Percentiles rank a stretch among this genome's conserved stretches.
Evolutionary conservation across 345 rosid genomes (phyloP).

Genomic region (Alliaria petiolata): DNA sequence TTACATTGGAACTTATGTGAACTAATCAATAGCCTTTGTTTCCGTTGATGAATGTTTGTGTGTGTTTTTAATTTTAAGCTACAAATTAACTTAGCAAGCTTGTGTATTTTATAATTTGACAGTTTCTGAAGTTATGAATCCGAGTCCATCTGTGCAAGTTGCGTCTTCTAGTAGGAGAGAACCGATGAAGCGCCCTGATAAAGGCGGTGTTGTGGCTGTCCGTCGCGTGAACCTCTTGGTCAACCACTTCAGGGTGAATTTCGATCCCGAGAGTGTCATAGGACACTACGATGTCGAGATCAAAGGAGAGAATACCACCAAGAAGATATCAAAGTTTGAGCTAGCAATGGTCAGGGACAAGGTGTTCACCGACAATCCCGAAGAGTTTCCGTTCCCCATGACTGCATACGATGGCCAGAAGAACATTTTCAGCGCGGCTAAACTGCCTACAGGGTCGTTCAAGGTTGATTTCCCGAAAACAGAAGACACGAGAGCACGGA

Average conservation of each 20-base stretch:
- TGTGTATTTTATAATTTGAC: neutral
- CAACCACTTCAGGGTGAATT: constrained; percentile 60
- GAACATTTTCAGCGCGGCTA: constrained; percentile 68
- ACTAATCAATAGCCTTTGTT: neutral
- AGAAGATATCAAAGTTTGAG: constrained; percentile 42
- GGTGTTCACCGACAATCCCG: constrained; percentile 43
- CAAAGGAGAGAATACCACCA: constrained; percentile 33
- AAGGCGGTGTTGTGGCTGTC: constrained; percentile 51
- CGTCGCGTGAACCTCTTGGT: constrained; percentile 42
- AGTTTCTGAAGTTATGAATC: constrained; percentile 14
- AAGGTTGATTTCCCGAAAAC: constrained; percentile 40
- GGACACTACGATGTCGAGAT: constrained; percentile 65
- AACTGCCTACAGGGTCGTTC: constrained; percentile 48
- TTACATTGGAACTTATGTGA: neutral
- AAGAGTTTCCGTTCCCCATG: constrained; percentile 47
- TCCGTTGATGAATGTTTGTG: neutral
- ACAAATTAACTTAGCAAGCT: neutral
- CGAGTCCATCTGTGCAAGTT: constrained; percentile 9
- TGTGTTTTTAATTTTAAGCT: neutral
- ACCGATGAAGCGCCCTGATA: constrained; percentile 62
- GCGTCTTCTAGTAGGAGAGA: constrained; percentile 16
- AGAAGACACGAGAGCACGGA: constrained; percentile 38
- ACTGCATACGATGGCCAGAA: constrained; percentile 85
- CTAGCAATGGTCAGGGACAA: constrained; percentile 53
- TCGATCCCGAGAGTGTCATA: constrained; percentile 46